Conservation (phyloP, 768 basidiomycete species). For the Russula ochroleuca region DNA sequence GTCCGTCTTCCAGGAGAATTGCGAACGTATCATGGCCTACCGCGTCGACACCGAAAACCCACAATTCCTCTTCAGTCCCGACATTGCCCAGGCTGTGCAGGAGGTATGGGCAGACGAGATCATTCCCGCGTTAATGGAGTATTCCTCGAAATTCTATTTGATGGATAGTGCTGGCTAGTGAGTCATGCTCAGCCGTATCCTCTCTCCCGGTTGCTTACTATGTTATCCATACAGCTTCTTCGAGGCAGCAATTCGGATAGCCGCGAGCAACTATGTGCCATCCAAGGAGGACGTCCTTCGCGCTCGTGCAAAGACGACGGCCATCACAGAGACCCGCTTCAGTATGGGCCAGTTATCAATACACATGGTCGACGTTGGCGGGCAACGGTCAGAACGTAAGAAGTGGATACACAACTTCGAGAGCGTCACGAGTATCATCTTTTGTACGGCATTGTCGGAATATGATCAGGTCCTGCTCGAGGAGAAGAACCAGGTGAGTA, state of each 20-base stretch:
- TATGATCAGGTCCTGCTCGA: slow-evolving; percentile 72
- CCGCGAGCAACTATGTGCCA: slow-evolving; percentile 73
- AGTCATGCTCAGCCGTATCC: slow-evolving; percentile 33
- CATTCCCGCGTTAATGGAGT: slow-evolving; percentile 47
- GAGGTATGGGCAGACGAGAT: slow-evolving; percentile 69
- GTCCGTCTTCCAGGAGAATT: slow-evolving; percentile 36
- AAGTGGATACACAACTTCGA: slow-evolving; percentile 68
- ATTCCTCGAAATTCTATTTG: slow-evolving; percentile 76
- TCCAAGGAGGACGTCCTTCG: slow-evolving; percentile 83
- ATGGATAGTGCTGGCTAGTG: slow-evolving; percentile 95
- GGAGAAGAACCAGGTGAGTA: slow-evolving; percentile 57
- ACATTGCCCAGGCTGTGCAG: slow-evolving; percentile 64
- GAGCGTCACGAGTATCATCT: slow-evolving; percentile 75
- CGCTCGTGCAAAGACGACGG: slow-evolving; percentile 84
- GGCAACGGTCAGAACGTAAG: slow-evolving; percentile 58
- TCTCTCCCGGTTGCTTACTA: neutral
- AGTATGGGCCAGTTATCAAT: slow-evolving; percentile 56
- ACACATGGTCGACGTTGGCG: slow-evolving; percentile 76
- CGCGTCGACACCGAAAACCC: slow-evolving; percentile 39
- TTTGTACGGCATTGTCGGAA: slow-evolving; percentile 70
- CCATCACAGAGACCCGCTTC: slow-evolving; percentile 86
- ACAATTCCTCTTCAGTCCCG: slow-evolving; percentile 46
- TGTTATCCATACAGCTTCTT: slow-evolving; percentile 63
- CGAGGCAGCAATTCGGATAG: slow-evolving; percentile 77
- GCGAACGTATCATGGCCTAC: slow-evolving; percentile 62